Conservation (phyloP, 306 rosid species). For the Luffa aegyptiaca region DNA sequence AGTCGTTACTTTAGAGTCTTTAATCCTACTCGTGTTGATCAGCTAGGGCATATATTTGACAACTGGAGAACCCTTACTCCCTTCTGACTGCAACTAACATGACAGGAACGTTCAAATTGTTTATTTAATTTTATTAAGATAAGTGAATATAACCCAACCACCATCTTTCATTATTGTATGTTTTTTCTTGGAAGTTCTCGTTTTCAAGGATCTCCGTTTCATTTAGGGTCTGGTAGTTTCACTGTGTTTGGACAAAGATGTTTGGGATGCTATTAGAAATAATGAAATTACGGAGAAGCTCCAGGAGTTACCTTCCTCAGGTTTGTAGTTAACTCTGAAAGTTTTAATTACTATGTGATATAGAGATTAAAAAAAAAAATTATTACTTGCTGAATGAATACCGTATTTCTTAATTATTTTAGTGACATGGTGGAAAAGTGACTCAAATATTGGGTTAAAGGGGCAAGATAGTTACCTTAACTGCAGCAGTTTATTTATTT, state of each 20-base stretch:
- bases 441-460: neutral
- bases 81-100: neutral
- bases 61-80: neutral
- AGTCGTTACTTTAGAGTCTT: neutral
- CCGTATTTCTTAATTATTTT: neutral
- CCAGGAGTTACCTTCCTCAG: constrained; percentile 28
- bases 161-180: neutral
- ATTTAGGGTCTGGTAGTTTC: constrained; percentile 57
- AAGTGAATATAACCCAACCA: neutral
- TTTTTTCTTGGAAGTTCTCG: neutral
- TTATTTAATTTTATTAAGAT: neutral
- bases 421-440: neutral
- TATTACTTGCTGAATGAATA: neutral
- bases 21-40: neutral
- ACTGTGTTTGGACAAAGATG: constrained; percentile 47
- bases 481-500: neutral
- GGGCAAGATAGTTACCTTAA: neutral
- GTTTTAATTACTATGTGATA: neutral
- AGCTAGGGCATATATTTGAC: neutral
- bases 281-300: constrained; percentile 36
- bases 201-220: constrained; percentile 3
- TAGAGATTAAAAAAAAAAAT: neutral
- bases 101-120: neutral
- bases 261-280: constrained; percentile 57
- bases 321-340: constrained; percentile 16